A percentile compares a stretch with the other conserved stretches of the same genome.
Evolutionary conservation across 441 rosid genomes (phyloP).

Genomic region (Gossypium laxum): DNA sequence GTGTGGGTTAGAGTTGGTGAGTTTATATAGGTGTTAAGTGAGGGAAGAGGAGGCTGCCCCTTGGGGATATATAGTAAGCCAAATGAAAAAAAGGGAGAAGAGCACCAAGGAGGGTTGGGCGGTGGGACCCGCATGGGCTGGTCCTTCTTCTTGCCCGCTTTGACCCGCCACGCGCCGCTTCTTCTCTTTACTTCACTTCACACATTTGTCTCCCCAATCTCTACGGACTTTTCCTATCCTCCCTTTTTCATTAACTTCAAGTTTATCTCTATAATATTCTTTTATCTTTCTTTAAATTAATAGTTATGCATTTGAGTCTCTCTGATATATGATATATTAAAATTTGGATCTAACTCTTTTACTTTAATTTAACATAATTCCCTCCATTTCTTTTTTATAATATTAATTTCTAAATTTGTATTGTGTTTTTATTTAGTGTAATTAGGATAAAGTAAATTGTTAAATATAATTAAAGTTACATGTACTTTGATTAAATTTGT

Average conservation of each 20-base stretch:
- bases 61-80: not conserved
- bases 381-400: no score
- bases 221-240: not conserved
- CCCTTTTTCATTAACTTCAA: no score
- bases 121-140: conserved; percentile 10
- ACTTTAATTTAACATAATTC: no score
- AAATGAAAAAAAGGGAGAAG: not conserved
- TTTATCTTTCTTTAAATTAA: not conserved
- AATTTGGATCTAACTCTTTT: no score
- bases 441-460: no score
- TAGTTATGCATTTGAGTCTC: not conserved
- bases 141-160: not conserved
- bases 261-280: not conserved
- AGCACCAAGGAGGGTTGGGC: not conserved
- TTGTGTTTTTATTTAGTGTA: no score
- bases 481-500: no score
- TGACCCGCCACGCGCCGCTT: conserved; percentile 21
- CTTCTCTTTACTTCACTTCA: not conserved
- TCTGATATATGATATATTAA: no score
- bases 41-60: not conserved
- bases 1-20: not conserved
- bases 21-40: not conserved
- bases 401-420: no score
- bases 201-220: not conserved
- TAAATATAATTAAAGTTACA: no score